A percentile compares a stretch with the other conserved stretches of the same genome.
These are phyloP conservation scores for Kwoniella sp. DNA, from an alignment of 768 basidiomycete species.

Conservation along the genomic window DNA sequence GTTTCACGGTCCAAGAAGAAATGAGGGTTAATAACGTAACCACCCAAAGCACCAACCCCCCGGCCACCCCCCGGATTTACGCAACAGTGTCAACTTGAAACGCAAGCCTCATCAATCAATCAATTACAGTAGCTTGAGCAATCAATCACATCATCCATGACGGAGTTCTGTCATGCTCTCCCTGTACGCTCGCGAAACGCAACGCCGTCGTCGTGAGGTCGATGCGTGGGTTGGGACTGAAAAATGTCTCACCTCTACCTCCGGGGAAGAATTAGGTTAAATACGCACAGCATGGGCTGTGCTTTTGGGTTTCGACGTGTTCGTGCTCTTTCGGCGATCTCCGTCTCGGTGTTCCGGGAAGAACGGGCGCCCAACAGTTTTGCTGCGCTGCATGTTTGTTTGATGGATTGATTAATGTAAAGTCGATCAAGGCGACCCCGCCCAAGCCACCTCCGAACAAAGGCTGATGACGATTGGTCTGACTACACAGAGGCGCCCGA, in stretches of 20 bases:
- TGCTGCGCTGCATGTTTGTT: no score
- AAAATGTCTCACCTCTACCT: not conserved
- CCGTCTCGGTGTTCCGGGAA: not conserved
- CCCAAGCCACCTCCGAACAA: no score
- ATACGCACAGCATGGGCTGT: not conserved
- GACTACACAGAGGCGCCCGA: not conserved
- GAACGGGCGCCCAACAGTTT: no score
- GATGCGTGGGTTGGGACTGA: no score
- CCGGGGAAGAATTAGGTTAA: not conserved
- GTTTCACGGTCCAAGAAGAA: not conserved
- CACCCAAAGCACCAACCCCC: no score
- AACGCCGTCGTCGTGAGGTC: no score
- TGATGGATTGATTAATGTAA: not conserved
- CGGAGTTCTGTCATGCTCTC: no score
- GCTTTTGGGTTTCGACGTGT: not conserved
- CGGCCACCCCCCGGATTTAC: not conserved
- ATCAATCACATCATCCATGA: no score
- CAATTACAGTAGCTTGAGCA: no score
- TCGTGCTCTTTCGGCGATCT: not conserved
- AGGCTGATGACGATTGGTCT: no score
- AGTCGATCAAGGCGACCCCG: no score
- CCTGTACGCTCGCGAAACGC: no score
- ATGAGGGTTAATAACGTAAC: not conserved
- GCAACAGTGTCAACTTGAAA: not conserved
- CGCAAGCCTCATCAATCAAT: not conserved